These are phyloP conservation scores for Lentinula sp. DNA, from an alignment of 768 basidiomycete species.

Conservation along the genomic window DNA sequence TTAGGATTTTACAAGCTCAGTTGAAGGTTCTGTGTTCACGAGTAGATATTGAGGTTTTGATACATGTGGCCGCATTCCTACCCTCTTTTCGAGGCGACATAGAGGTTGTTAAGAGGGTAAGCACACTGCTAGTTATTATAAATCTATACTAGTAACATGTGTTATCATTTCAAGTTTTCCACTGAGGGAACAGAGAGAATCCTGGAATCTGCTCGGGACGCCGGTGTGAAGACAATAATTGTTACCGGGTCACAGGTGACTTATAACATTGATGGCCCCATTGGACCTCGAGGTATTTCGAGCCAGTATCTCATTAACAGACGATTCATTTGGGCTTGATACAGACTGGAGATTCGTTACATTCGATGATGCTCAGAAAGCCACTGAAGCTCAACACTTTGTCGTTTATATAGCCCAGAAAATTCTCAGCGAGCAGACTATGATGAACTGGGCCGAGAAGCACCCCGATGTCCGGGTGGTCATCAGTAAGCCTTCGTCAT, in stretches of 20 bases:
- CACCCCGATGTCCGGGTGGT: slow-evolving; percentile 10
- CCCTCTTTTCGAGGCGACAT: slow-evolving; percentile 6
- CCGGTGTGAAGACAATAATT: slow-evolving; percentile 3
- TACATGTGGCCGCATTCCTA: slow-evolving; percentile 21
- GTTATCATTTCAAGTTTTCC: not conserved
- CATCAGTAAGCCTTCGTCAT: not conserved
- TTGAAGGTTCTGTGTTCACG: not conserved
- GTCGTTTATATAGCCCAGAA: slow-evolving; percentile 20
- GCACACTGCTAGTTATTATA: not conserved
- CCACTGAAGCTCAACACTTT: not conserved
- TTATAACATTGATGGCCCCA: slow-evolving; percentile 4
- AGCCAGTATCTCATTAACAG: not conserved
- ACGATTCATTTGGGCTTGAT: not conserved
- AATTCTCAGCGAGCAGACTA: slow-evolving; percentile 17
- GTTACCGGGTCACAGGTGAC: slow-evolving; percentile 5
- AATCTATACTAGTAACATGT: not conserved
- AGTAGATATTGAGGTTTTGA: slow-evolving; percentile 32
- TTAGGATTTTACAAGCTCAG: not conserved
- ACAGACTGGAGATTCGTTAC: slow-evolving; percentile 4
- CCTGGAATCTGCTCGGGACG: not conserved
- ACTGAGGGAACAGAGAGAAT: slow-evolving; percentile 2
- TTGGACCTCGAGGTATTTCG: slow-evolving; percentile 3
- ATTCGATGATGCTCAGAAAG: slow-evolving; percentile 3
- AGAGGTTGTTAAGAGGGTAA: not conserved
- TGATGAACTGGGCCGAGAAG: slow-evolving; percentile 19